Evolutionary conservation across 164 flowering plant species (phyloP).

Genomic region (Hamamelis virginiana): DNA sequence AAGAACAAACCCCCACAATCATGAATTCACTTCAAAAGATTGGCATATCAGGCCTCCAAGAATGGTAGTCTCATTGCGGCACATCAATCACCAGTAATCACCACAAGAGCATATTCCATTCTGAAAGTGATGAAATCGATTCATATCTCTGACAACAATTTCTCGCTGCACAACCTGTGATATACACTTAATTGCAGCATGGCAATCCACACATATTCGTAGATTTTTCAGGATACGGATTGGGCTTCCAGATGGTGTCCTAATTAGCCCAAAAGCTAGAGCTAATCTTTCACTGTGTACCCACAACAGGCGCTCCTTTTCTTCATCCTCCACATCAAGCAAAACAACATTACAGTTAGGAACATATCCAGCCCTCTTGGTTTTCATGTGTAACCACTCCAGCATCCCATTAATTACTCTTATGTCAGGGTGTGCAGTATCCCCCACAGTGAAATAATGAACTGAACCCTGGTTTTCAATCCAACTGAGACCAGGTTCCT

Average conservation of each 20-base stretch:
- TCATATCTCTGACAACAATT: slow-evolving; percentile 77
- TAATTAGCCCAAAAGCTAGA: slow-evolving; percentile 66
- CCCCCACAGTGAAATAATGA: slow-evolving; percentile 76
- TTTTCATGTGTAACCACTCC: slow-evolving; percentile 66
- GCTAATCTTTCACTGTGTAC: slow-evolving; percentile 90
- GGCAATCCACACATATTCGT: slow-evolving; percentile 79
- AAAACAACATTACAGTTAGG: slow-evolving; percentile 57
- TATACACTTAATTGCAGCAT: slow-evolving; percentile 59
- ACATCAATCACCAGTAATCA: slow-evolving; percentile 74
- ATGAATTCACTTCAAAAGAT: background rate
- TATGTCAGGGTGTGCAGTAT: slow-evolving; percentile 65
- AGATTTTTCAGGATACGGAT: slow-evolving; percentile 85
- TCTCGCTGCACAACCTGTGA: slow-evolving; percentile 65
- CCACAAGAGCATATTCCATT: slow-evolving; percentile 83
- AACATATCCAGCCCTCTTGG: slow-evolving; percentile 55
- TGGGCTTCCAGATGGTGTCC: slow-evolving; percentile 50
- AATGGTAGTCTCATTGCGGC: background rate
- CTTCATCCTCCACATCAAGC: slow-evolving; percentile 75
- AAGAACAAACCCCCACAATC: background rate
- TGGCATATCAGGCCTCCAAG: background rate
- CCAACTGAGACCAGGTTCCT: slow-evolving; percentile 94
- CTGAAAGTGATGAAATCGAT: slow-evolving; percentile 89
- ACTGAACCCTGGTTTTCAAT: slow-evolving; percentile 62
- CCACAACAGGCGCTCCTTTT: slow-evolving; percentile 72
- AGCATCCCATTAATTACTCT: slow-evolving; percentile 66